Evolutionary conservation across 306 rosid genomes (phyloP).

Genomic region (Macrotyloma uniflorum): DNA sequence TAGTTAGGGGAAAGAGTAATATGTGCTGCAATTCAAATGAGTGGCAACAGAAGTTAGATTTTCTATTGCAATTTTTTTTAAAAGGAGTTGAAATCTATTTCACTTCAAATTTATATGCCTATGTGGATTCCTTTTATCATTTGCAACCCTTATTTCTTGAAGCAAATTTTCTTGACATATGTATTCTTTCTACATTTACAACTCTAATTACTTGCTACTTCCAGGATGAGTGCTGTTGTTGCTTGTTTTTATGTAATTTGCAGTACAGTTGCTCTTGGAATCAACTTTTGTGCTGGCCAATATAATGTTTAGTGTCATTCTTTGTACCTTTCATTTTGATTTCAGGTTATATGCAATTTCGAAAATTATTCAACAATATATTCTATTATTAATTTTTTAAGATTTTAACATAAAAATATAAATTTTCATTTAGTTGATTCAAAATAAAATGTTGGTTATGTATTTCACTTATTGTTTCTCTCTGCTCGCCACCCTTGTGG

Average conservation of each 20-base stretch:
- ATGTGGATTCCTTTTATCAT: not conserved
- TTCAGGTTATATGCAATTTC: not conserved
- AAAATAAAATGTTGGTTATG: not conserved
- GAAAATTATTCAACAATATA: not conserved
- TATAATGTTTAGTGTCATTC: not conserved
- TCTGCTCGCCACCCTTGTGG: not conserved
- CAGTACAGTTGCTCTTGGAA: not conserved
- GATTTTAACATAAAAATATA: not conserved
- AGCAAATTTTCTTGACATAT: not conserved
- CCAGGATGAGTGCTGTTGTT: not conserved
- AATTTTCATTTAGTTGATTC: not conserved
- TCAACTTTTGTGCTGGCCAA: not conserved
- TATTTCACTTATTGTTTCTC: not conserved
- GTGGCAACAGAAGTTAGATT: not conserved
- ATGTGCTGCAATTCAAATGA: not conserved
- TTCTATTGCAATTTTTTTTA: not conserved
- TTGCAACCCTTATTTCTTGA: too few species aligned
- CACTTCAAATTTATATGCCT: not conserved
- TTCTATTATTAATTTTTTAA: not conserved
- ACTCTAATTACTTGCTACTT: not conserved
- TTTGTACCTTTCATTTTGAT: not conserved
- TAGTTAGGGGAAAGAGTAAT: not conserved
- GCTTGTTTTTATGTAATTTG: not conserved
- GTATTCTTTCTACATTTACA: not conserved
- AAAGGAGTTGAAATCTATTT: not conserved